These are phyloP conservation scores for Citrus maxima DNA, from an alignment of 345 rosid species.

Conservation along the genomic window DNA sequence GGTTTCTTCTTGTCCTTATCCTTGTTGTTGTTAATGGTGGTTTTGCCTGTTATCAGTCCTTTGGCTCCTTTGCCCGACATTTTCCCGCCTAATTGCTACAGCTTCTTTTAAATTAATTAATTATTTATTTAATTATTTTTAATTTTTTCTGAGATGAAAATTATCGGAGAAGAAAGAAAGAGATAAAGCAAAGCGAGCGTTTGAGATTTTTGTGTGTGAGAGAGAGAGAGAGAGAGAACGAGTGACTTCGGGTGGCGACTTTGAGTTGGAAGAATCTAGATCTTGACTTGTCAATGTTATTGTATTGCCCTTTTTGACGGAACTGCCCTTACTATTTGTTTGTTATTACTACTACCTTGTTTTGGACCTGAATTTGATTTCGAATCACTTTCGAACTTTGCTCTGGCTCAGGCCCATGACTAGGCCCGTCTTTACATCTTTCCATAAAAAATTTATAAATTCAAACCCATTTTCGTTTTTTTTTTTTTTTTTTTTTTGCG, in stretches of 20 bases:
- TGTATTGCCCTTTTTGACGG: neutral
- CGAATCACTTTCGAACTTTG: too few relatives aligned
- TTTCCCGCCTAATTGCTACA: slow-evolving; percentile 25
- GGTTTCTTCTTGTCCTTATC: slow-evolving; percentile 80
- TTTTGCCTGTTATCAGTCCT: slow-evolving; percentile 68
- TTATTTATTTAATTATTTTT: neutral
- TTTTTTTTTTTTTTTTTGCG: too few relatives aligned
- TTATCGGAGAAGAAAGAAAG: neutral
- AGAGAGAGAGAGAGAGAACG: neutral
- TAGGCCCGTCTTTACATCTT: neutral
- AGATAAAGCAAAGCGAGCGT: neutral
- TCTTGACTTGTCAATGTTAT: neutral
- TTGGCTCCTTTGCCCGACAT: slow-evolving; percentile 90
- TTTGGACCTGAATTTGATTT: neutral
- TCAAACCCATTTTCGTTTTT: too few relatives aligned
- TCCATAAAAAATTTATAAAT: too few relatives aligned
- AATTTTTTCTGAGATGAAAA: neutral
- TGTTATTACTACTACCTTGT: neutral
- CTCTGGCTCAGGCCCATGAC: too few relatives aligned
- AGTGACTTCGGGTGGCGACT: neutral
- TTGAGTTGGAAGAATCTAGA: neutral
- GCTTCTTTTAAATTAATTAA: neutral
- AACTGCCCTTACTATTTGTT: neutral
- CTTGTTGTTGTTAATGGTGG: slow-evolving; percentile 31
- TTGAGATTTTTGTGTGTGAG: neutral